Base-by-base conservation (phyloP, 352 stramenopile genomes). In the Pilasporangium apinafurcum region DNA sequence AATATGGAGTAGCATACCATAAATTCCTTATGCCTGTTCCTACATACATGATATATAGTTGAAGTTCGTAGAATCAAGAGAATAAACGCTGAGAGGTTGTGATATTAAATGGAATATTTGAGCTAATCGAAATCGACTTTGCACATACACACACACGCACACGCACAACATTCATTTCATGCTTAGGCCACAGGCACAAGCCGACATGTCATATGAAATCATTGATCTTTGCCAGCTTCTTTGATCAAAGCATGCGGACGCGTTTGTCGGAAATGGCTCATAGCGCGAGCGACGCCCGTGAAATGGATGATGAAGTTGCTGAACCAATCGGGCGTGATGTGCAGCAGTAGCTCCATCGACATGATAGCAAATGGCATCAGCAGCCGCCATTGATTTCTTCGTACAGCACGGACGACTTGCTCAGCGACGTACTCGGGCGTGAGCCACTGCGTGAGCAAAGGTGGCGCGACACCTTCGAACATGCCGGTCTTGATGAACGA, bases 401-500 rank as follows among this genome's bases (percentile, higher is more conserved):
- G 58, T 31, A 84, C 65, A 10, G 67, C 63, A 30, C 58, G 54
- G 25, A 84, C 62, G 45, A 79, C 65, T 27, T 62, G 33, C 12
- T 62, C 49, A 0, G 65, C 68, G n/a, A 79, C 65, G 32, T 63
- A 59, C 36, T 76, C 68, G 6, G 68, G 68, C 14, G 57, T 56
- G 28, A 82, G 40, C 62, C 64, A 72, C 21, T 37, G 37, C 33
- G 65, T 71, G 30, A 73, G 65, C 4, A 42, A 44, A 17, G 62
- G 62, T 7, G 65, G 51, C 7, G 27, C 50, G 9, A 80, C 71
- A 7, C 72, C 72, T n/a, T 76, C 49, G 25, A 85, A 85, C 72
- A 85, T 85, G 8, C 72, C 72, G 1, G 65, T 85, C 27, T 53
- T 61, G 56, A 85, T 74, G 40, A 72, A 78, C 8, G 64, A 65